phyloP scores from a whole-genome alignment of 352 stramenopile species.

The Blastocystis sp. region DNA sequence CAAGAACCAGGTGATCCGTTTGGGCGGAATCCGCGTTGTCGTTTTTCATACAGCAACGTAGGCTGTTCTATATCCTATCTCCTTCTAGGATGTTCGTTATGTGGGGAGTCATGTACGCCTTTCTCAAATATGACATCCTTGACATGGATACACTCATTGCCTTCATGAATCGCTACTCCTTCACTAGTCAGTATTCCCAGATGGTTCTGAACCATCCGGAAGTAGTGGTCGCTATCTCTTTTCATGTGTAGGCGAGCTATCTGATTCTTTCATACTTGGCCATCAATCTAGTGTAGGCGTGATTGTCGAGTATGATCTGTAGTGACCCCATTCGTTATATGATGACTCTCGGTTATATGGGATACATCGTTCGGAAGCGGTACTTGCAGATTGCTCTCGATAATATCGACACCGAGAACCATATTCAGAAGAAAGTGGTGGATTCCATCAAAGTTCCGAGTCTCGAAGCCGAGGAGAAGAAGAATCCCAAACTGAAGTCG shows the following conservation, averaged over 20 bases:
- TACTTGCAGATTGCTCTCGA: constrained; percentile 18
- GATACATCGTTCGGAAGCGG: neutral
- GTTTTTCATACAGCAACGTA: constrained; percentile 21
- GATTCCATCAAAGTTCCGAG: neutral
- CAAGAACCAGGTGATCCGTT: constrained; percentile 26
- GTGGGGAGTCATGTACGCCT: constrained; percentile 8
- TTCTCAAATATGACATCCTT: constrained; percentile 11
- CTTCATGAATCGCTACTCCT: neutral
- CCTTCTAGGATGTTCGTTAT: neutral
- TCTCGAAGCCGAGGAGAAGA: constrained; percentile 10
- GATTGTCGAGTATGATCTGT: neutral
- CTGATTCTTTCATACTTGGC: constrained; percentile 19
- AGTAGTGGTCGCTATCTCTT: neutral
- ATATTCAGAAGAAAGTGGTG: neutral
- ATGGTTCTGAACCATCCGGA: constrained; percentile 1
- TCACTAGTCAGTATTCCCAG: neutral
- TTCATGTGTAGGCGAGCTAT: constrained; percentile 37
- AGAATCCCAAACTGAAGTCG: constrained; percentile 29
- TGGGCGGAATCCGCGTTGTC: constrained; percentile 7
- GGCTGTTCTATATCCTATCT: neutral
- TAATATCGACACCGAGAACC: neutral
- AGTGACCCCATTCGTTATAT: constrained; percentile 46
- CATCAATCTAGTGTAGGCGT: neutral
- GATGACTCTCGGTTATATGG: constrained; percentile 13
- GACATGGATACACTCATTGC: constrained; percentile 26